Evolutionary conservation across 2,329 filamentous ascomycete genomes (phyloP), one percentile per base, ranked within the genome.

Genomic region (Botrytis squamosa): DNA sequence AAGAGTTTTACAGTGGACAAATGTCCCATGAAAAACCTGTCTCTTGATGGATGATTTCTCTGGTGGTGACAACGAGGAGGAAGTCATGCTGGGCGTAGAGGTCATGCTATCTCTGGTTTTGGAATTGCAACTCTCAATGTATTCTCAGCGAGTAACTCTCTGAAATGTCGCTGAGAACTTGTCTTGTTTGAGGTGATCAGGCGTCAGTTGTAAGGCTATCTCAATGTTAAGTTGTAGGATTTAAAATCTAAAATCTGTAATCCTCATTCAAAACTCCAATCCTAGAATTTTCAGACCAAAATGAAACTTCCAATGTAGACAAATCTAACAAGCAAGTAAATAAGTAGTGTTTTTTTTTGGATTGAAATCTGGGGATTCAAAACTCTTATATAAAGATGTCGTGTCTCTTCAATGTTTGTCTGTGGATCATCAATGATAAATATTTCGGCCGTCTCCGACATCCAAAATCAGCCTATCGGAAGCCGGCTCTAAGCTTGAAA

Each of bases 1-100:
- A 70, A 84, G 81, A 36, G 80, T 85, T 78, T 80, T 84, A 79
- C 81, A 88, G 79, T 92, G 88, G 20, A 91, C 86, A 78, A 92
- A 92, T 0, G 88, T 85, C 20, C 91, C 91, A 33, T 86, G 75
- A 78, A 89, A 92, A 64, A 92, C 83, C 4, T 72, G 57, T 68
- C 70, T 74, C 74, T 33, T 44, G 12, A 40, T 42, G 12, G 12
- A 3, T 33, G 20, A 16, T 46, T 36, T 36, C 20, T 66, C 5
- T 7, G 33, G 8, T 16, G 20, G 6, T 16, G 42, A 10, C 3
- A 12, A 36, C 8, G 29, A 42, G n/a, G 62, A 42, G 62, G 62
- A 40, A 22, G 60, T 4, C 60, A 63, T 63, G 36, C 25, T 63
- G 22, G 60, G 25, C 25, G 16, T 40, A 63, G 22, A 62, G 10